A percentile compares a stretch with the other conserved stretches of the same genome.
Evolutionary conservation across 106 monocot genomes (phyloP).

Genomic region (Cymbidium sinense): DNA sequence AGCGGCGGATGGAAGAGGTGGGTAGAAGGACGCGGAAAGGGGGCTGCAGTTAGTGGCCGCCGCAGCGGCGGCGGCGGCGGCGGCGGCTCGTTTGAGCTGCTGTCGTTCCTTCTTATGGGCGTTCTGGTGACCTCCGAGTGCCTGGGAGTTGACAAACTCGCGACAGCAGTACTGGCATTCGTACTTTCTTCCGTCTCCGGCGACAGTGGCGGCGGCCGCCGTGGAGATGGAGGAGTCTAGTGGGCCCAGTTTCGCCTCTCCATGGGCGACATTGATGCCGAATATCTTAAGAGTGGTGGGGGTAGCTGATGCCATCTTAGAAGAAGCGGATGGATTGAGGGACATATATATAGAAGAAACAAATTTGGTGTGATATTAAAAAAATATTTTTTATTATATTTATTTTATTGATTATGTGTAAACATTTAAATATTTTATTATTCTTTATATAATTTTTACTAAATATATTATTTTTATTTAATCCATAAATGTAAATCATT

Average conservation of each 20-base stretch:
- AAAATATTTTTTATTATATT: too few species aligned
- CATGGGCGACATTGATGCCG: neutral
- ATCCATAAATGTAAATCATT: too few species aligned
- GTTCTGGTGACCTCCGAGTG: conserved; percentile 70
- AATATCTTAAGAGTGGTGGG: neutral
- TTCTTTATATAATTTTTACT: too few species aligned
- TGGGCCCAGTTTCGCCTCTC: neutral
- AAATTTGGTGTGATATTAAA: too few species aligned
- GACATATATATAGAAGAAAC: neutral
- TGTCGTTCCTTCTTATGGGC: conserved; percentile 58
- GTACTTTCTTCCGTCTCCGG: neutral
- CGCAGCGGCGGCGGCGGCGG: neutral
- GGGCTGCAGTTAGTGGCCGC: neutral
- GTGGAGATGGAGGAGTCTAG: neutral
- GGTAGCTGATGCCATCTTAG: neutral
- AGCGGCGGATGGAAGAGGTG: neutral
- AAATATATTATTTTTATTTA: too few species aligned
- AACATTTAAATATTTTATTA: too few species aligned
- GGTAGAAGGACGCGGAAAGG: neutral
- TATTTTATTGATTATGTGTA: too few species aligned
- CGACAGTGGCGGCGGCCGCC: neutral
- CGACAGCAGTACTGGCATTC: conserved; percentile 46
- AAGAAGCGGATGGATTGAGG: neutral
- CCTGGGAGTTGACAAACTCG: conserved; percentile 53
- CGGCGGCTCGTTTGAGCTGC: neutral